Evolutionary conservation across 306 rosid species (phyloP), one percentile per base, ranked within the genome.

Genomic region (Malus asiatica): DNA sequence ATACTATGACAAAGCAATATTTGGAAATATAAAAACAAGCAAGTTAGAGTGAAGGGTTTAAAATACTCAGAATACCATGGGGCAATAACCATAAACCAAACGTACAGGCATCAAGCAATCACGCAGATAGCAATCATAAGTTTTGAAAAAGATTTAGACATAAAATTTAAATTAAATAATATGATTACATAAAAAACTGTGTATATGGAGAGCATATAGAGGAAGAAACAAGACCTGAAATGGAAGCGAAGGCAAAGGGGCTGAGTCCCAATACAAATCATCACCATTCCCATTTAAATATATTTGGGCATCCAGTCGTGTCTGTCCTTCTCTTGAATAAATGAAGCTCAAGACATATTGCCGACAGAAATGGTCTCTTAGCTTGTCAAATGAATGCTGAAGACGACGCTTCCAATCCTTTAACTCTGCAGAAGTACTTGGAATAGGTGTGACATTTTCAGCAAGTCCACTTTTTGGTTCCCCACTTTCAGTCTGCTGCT

Each of bases 371-470:
- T 95, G 99, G 84, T 95, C 99, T 82, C 88, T 84, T 70, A 95
- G 99, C 86, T 90, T 88, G 88, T 95, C 99, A 79, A 92, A 95
- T 77, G 90, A 92, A 81, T 88, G 93, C 81, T 92, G 99, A 84
- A 95, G 91, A 79, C 84, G 92, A 77, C 96, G 96, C 79, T 79
- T 95, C 99, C 99, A 95, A 60, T 95, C 97, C 86, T 95, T 95
- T 22, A 95, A 83, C 74, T 90, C 98, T 25, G 75, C 73, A 77
- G 79, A 75, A 81, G 86, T 84, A 80, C 82, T 89, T 70, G 86
- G 76, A 79, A 75, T 86, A 68, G 89, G 79, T 69, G 75, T 80
- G 45, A 75, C 72, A 80, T 65, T 87, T 77, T 92, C 97, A 51
- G 70, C 38, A 45, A 69, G 74, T 77, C 82, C 89, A 74, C 83